Base-by-base conservation (phyloP, 148 eudicot species). In the Rheum nobile region DNA sequence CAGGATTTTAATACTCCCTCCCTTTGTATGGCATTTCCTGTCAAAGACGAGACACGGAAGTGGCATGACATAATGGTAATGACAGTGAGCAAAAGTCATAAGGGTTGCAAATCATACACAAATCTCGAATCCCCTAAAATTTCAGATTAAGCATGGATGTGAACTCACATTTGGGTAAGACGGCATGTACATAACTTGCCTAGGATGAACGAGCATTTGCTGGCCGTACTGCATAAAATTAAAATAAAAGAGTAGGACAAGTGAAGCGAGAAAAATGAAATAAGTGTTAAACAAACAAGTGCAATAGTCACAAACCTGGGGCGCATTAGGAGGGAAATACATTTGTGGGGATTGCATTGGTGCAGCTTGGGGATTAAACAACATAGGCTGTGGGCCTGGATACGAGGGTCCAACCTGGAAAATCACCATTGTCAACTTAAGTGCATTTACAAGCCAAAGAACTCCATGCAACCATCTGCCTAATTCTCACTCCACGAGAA, bases 131-230 rank as follows among this genome's bases (percentile, higher is more conserved):
- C 8, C 48, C 14, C 26, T 21, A 16, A 46, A 67, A 14, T 57
- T 0, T 6, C n/a, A 12, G 6, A 41, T 41, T 41, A 68, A 8
- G 37, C 19, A 48, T 50, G 57, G 57, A 65, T 29, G 21, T 65
- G n/a, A 65, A 72, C 96, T 92, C 85, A 95, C 97, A n/a, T 86
- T 75, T 75, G 93, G 88, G 82, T 88, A 92, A 34, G 88, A 81
- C 71, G 87, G 99, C 96, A 92, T 95, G 88, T 90, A 92, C 79
- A 92, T 59, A 54, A 95, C 85, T 79, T 84, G 94, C 74, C 92
- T 87, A 41, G 91, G 98, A 72, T 91, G 98, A 75, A 97, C 92
- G 63, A 91, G 75, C 75, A 95, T 80, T 82, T 85, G 99, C 86
- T 92, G 99, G 77, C 96, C 92, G 79, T 86, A 92, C 94, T 90